Conservation (phyloP, 352 stramenopile genomes). For the Chrysophaeum taylorii region DNA sequence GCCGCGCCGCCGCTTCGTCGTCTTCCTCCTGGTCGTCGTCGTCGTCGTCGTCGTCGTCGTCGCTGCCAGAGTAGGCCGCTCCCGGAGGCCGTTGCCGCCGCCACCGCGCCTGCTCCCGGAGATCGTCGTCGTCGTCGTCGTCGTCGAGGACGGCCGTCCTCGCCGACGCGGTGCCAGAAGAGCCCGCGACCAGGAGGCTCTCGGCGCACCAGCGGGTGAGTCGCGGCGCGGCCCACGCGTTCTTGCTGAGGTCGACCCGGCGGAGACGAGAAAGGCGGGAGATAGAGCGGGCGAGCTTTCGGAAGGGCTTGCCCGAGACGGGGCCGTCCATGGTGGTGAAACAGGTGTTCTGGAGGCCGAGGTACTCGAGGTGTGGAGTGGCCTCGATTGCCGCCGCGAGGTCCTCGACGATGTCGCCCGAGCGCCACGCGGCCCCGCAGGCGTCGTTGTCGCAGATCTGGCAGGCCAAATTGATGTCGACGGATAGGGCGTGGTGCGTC, state of each 20-base stretch:
- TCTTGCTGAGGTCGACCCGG: background rate
- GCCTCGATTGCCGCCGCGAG: background rate
- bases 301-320: constrained; percentile 6
- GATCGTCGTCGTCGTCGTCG: background rate
- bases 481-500: constrained; percentile 1
- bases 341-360: background rate
- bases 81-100: too few species aligned
- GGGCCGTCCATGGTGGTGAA: constrained; percentile 9
- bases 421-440: background rate
- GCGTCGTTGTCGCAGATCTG: constrained; percentile 11
- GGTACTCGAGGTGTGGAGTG: background rate
- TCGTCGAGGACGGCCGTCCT: background rate
- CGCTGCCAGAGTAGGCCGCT: too few species aligned
- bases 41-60: too few species aligned
- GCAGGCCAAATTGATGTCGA: constrained; percentile 9
- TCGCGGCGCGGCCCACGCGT: background rate
- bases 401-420: constrained; percentile 3
- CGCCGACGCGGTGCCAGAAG: too few species aligned
- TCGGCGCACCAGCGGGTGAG: constrained; percentile 11
- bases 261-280: background rate
- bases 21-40: background rate
- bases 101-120: background rate
- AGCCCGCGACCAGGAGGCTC: background rate
- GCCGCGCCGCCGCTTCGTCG: background rate
- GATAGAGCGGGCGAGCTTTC: background rate